Evolutionary conservation across 208 protist species (phyloP).

Genomic region (Crithidia fasciculata): DNA sequence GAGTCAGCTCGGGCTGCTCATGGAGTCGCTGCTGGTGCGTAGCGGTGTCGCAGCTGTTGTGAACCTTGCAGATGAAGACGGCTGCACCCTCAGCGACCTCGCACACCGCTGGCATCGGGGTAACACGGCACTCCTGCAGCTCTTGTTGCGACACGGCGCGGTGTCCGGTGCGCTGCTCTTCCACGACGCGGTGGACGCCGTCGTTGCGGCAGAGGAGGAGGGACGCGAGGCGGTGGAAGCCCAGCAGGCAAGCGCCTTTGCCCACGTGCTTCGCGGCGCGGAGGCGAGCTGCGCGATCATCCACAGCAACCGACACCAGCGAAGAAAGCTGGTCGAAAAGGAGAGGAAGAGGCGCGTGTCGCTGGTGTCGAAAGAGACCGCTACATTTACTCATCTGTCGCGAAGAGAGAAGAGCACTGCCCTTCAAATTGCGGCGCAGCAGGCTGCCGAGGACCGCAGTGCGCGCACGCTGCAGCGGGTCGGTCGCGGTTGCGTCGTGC

Average conservation of each 20-base stretch:
- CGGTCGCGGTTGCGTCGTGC: conserved; percentile 18
- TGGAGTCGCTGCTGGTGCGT: conserved; percentile 40
- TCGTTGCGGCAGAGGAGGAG: conserved; percentile 21
- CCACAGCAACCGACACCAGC: conserved; percentile 3
- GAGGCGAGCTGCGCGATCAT: neutral
- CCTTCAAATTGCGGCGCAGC: neutral
- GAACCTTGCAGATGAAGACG: conserved; percentile 33
- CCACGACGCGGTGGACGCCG: conserved; percentile 8
- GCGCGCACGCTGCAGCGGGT: conserved; percentile 27
- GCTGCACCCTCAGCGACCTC: conserved; percentile 54
- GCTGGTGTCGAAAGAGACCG: conserved; percentile 1
- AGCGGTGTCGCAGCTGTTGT: conserved; percentile 29
- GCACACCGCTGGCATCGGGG: conserved; percentile 23
- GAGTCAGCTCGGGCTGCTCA: conserved; percentile 33
- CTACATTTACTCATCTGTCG: neutral
- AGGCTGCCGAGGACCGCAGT: conserved; percentile 8
- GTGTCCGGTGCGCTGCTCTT: conserved; percentile 26
- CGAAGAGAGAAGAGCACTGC: neutral
- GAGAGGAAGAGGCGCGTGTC: conserved; percentile 16
- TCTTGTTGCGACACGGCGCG: conserved; percentile 44
- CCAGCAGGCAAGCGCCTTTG: neutral
- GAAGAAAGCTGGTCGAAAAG: conserved; percentile 16
- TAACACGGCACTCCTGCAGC: conserved; percentile 34
- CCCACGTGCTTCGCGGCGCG: neutral
- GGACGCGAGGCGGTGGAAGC: conserved; percentile 7